phyloP scores from a whole-genome alignment of 2,329 filamentous ascomycete genomes.

The Pseudophaeomoniella oleicola region DNA sequence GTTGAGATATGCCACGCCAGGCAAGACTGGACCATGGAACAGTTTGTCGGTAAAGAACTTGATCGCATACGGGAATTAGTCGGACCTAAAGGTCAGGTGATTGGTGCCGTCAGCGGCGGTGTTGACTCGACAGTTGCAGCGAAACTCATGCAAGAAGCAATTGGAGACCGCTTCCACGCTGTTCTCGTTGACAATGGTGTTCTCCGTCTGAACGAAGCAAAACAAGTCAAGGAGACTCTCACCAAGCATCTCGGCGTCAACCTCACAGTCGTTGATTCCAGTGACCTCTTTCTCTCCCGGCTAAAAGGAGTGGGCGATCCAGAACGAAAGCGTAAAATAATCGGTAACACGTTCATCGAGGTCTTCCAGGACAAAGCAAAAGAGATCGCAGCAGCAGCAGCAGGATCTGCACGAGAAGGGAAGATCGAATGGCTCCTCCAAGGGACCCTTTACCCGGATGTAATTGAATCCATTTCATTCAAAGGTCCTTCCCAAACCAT shows the following conservation, averaged over 20 bases:
- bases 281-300: constrained; percentile 59
- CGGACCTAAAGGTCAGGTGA: constrained; percentile 67
- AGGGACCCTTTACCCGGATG: constrained; percentile 67
- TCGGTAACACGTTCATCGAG: constrained; percentile 67
- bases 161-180: constrained; percentile 72
- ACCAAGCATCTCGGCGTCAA: constrained; percentile 73
- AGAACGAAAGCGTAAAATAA: constrained; percentile 83
- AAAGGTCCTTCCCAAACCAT: constrained; percentile 58
- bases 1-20: constrained; percentile 65
- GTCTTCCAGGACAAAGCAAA: constrained; percentile 70
- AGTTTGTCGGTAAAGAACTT: constrained; percentile 72
- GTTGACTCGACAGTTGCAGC: constrained; percentile 84
- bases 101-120: constrained; percentile 66
- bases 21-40: constrained; percentile 71
- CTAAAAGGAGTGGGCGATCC: constrained; percentile 66
- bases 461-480: constrained; percentile 58
- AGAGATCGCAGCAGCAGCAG: constrained; percentile 57
- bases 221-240: constrained; percentile 67
- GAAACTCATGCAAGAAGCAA: constrained; percentile 73
- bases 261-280: constrained; percentile 71
- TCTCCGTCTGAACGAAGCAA: constrained; percentile 73
- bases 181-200: constrained; percentile 76
- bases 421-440: constrained; percentile 79
- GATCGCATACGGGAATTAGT: constrained; percentile 66
- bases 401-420: constrained; percentile 51